Percentiles rank a stretch among this genome's conserved stretches.
Conservation (phyloP, 192 early-diverging fungal species). For the Oehlia diaphana region DNA sequence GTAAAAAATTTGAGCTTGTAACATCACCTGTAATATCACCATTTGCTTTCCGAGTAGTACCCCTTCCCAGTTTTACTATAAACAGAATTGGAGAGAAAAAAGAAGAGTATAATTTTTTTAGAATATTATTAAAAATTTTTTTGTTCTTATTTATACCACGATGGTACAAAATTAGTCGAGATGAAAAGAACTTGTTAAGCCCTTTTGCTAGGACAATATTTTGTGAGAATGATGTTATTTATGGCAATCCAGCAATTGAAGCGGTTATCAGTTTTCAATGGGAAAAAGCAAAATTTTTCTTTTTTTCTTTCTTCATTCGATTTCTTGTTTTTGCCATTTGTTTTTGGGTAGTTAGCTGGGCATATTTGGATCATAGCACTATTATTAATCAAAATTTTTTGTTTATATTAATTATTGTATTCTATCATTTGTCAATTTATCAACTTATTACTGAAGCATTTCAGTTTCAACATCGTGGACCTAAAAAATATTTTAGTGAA, state of each 20-base stretch:
- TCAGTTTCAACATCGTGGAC: too few species aligned
- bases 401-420: not conserved
- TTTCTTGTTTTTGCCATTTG: too few species aligned
- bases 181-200: not conserved
- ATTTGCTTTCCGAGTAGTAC: not conserved
- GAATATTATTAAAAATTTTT: not conserved
- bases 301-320: too few species aligned
- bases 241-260: not conserved
- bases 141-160: not conserved
- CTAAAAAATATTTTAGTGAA: too few species aligned
- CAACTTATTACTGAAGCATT: too few species aligned
- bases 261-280: not conserved
- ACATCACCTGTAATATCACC: too few species aligned
- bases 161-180: not conserved
- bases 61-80: not conserved
- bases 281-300: not conserved
- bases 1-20: too few species aligned
- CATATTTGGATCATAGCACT: not conserved
- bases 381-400: not conserved
- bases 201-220: not conserved
- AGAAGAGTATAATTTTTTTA: too few species aligned
- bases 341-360: not conserved
- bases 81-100: not conserved
- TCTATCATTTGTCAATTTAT: not conserved
- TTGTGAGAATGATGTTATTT: not conserved